These are phyloP conservation scores for Candida xyloterini DNA, from an alignment of 805 yeast species.

Conservation along the genomic window DNA sequence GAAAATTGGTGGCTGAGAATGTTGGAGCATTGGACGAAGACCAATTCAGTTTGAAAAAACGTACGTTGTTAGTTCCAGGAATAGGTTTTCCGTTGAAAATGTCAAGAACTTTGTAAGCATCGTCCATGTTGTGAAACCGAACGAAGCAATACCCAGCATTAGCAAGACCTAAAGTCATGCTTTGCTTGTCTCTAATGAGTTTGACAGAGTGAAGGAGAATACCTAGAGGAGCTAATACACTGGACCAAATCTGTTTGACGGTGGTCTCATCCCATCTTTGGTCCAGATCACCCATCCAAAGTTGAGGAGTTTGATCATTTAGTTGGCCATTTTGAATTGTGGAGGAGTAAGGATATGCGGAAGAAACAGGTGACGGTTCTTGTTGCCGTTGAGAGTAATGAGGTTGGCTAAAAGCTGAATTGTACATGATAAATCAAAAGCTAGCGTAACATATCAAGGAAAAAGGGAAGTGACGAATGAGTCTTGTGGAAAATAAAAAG, in stretches of 20 bases:
- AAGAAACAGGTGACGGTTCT: neutral
- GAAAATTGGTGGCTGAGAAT: slow-evolving; percentile 14
- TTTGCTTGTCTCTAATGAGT: slow-evolving; percentile 63
- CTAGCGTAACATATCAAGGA: slow-evolving; percentile 7
- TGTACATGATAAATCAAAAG: slow-evolving; percentile 5
- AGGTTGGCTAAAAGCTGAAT: slow-evolving; percentile 2
- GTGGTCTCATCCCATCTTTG: slow-evolving; percentile 76
- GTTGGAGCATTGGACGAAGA: slow-evolving; percentile 46
- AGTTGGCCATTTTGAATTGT: slow-evolving; percentile 2
- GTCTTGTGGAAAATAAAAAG: neutral
- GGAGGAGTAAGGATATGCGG: slow-evolving; percentile 1
- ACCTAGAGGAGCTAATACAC: slow-evolving; percentile 52
- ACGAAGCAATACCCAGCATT: slow-evolving; percentile 82
- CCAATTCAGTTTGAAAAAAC: slow-evolving; percentile 72
- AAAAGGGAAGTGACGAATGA: neutral
- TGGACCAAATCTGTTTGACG: slow-evolving; percentile 66
- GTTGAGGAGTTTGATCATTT: slow-evolving; percentile 35
- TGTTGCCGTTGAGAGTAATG: slow-evolving; percentile 1
- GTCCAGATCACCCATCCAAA: slow-evolving; percentile 93
- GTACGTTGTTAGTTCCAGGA: slow-evolving; percentile 57
- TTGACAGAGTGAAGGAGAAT: slow-evolving; percentile 50
- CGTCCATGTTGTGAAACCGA: slow-evolving; percentile 58
- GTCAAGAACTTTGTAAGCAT: slow-evolving; percentile 63
- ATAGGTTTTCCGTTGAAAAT: slow-evolving; percentile 63
- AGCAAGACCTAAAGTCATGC: slow-evolving; percentile 31